phyloP scores from a whole-genome alignment of 192 early-diverging fungal genomes.

The Coemansia sp. region DNA sequence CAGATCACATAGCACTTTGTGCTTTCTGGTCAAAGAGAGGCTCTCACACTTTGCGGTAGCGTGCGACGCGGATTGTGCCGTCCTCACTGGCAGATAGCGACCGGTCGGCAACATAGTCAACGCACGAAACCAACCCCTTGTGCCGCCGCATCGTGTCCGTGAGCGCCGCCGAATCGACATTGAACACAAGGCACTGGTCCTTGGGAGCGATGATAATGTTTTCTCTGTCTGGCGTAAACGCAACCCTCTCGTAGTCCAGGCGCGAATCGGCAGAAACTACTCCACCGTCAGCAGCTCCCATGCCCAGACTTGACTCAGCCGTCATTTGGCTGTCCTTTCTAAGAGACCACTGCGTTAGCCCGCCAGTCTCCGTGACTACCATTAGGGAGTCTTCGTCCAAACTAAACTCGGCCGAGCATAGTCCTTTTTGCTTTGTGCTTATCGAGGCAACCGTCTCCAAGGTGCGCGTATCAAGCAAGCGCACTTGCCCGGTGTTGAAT shows the following conservation, averaged over 20 bases:
- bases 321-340: conserved; percentile 36
- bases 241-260: conserved; percentile 36
- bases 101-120: conserved; percentile 45
- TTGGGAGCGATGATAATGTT: conserved; percentile 41
- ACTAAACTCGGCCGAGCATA: conserved; percentile 40
- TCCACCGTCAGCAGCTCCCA: conserved; percentile 8
- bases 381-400: conserved; percentile 45
- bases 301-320: conserved; percentile 36
- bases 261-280: conserved; percentile 25
- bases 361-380: conserved; percentile 41
- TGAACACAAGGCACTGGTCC: conserved; percentile 50
- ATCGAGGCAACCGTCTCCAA: conserved; percentile 40
- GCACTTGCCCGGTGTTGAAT: conserved; percentile 36
- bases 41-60: conserved; percentile 43
- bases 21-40: not conserved
- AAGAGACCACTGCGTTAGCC: conserved; percentile 53
- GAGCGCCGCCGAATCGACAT: conserved; percentile 47
- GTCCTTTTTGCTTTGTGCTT: conserved; percentile 30
- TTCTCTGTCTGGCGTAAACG: conserved; percentile 48
- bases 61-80: conserved; percentile 50
- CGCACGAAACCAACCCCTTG: conserved; percentile 47
- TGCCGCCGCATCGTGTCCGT: conserved; percentile 48
- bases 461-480: conserved; percentile 37
- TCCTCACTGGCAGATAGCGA: conserved; percentile 51
- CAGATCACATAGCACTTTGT: not conserved